These are phyloP conservation scores for Chromosphaera perkinsii DNA, from an alignment of 208 protist genomes.

Conservation along the genomic window DNA sequence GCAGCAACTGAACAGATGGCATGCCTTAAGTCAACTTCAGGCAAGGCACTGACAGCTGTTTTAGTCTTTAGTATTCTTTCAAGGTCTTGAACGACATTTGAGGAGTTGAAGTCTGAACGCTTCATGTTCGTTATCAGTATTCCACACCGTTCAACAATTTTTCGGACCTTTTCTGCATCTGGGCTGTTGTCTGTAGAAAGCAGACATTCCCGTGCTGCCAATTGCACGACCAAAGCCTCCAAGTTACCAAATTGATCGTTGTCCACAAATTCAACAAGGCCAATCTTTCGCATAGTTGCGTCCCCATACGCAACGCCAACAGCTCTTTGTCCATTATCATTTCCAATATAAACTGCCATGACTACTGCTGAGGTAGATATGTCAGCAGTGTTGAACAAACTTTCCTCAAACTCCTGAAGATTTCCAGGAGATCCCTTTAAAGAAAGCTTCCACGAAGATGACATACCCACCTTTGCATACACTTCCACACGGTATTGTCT, in stretches of 20 bases:
- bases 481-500: slow-evolving; percentile 26
- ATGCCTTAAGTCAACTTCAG: no score
- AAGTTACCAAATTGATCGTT: slow-evolving; percentile 63
- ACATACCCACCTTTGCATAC: slow-evolving; percentile 8
- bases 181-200: slow-evolving; percentile 13
- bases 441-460: neutral
- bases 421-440: slow-evolving; percentile 54
- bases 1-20: neutral
- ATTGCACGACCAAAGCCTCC: slow-evolving; percentile 54
- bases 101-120: slow-evolving; percentile 1
- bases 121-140: slow-evolving; percentile 17
- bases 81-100: slow-evolving; percentile 21
- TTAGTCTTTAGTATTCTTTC: neutral
- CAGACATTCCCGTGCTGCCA: slow-evolving; percentile 58
- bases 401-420: slow-evolving; percentile 58
- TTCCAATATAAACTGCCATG: slow-evolving; percentile 40
- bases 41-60: no score
- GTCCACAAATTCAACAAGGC: slow-evolving; percentile 58
- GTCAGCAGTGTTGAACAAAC: slow-evolving; percentile 30
- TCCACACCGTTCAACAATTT: slow-evolving; percentile 12
- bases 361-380: slow-evolving; percentile 36
- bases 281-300: slow-evolving; percentile 36
- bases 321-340: slow-evolving; percentile 3
- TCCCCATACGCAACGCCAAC: slow-evolving; percentile 60
- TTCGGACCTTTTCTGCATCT: neutral